Base-by-base conservation (phyloP, 1,284 basidiomycete genomes). In the Thelephora terrestris region DNA sequence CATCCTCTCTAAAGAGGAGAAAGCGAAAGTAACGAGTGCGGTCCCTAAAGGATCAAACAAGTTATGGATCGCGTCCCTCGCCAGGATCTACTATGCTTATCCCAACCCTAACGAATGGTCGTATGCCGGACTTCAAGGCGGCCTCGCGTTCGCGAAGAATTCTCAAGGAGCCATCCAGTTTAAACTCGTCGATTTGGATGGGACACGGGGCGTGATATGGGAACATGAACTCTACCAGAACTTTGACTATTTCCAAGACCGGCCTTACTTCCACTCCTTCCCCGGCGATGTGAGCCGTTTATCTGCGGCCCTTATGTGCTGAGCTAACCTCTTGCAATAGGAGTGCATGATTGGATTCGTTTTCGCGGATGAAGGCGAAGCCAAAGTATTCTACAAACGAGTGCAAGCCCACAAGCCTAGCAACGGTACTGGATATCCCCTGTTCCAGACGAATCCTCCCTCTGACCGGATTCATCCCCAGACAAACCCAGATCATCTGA, bases 201-300 rank as follows among this genome's bases (percentile, higher is more conserved):
- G 91, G 12, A 91, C 87, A 1, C 70, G 90, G 46, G 93, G 92
- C 9, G 77, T 94, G 25, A 81, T 94, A 39, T 99, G 95, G 95
- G 84, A 93, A 54, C 91, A 97, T 58, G 93, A 96, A 62, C 66
- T 97, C 2, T 96, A 94, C 56, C 78, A 88, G 35, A 83, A 82
- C 40, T 81, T 96, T 53, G 80, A 87, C 52, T 92, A 92, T 64
- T 75, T 81, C 60, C 78, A 88, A 61, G 95, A 98, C 62, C 76
- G 93, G 54, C 78, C 87, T 2, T 96, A 86, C 75, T 97, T 98
- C 63, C 91, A 97, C 68, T 85, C 91, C 2, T 98, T 97, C 64
- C 74, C 85, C 12, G 88, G 91, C 47, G 93, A 98, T 70, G 91
- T 95, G 61, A 67, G 91, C 78, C 4, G 42, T 17, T 29, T 21